A percentile compares a stretch with the other conserved stretches of the same genome.
Conservation (phyloP, 1,284 basidiomycete species). For the Ustilago nuda region DNA sequence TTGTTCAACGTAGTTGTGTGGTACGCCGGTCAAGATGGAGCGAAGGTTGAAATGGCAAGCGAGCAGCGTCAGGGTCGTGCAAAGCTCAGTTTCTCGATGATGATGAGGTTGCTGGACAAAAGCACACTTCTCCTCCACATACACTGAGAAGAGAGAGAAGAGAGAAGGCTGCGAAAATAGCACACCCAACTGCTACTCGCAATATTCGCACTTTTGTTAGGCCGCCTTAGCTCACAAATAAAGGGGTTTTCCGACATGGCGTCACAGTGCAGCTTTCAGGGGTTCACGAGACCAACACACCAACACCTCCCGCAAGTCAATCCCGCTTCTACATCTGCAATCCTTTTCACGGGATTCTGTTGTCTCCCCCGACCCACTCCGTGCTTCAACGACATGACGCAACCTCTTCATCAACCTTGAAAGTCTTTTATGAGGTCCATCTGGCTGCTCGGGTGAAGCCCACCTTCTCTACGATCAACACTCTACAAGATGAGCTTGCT, state of each 20-base stretch:
- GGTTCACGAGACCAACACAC: conserved; percentile 23
- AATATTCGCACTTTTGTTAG: neutral
- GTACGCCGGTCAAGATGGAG: neutral
- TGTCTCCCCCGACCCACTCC: neutral
- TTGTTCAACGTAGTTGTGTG: neutral
- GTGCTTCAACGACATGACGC: neutral
- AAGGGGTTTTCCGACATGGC: neutral
- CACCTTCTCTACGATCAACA: neutral
- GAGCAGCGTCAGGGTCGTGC: conserved; percentile 6
- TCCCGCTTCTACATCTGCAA: neutral
- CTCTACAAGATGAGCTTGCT: conserved; percentile 22
- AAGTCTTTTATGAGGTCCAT: neutral
- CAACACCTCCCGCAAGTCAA: conserved; percentile 9
- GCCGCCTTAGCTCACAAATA: neutral
- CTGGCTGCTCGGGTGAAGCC: neutral
- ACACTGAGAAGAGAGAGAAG: neutral
- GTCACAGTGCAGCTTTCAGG: conserved; percentile 20
- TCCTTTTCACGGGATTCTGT: neutral
- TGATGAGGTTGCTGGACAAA: neutral
- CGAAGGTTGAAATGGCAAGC: conserved; percentile 3
- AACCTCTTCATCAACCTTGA: neutral
- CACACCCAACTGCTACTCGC: too few relatives aligned
- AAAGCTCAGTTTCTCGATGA: conserved; percentile 7
- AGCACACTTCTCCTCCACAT: neutral
- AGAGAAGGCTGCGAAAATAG: neutral